Evolutionary conservation across 2,329 filamentous ascomycete genomes (phyloP).

Genomic region (Rugonectria rugulosa): DNA sequence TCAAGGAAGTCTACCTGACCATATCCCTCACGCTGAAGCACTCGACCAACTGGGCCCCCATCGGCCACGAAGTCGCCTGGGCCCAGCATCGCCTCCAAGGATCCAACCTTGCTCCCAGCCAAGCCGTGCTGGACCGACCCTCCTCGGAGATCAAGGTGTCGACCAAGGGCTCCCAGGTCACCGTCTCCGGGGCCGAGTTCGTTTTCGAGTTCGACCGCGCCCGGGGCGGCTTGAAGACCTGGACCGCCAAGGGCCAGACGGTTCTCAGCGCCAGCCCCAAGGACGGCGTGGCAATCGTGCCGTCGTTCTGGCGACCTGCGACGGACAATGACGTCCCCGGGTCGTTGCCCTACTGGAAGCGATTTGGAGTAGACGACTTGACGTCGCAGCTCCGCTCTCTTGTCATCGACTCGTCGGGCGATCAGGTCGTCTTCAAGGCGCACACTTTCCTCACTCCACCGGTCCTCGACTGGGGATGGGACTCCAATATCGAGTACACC

Average conservation of each 20-base stretch:
- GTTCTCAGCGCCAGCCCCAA: conserved; percentile 48
- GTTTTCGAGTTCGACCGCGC: conserved; percentile 54
- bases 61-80: conserved; percentile 64
- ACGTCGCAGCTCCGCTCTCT: conserved; percentile 56
- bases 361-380: conserved; percentile 56
- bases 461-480: conserved; percentile 66
- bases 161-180: conserved; percentile 10
- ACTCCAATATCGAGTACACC: conserved; percentile 59
- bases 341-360: conserved; percentile 65
- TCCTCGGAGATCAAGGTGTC: conserved; percentile 35
- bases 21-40: conserved; percentile 53
- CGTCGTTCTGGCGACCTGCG: conserved; percentile 68
- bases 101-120: neutral
- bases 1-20: conserved; percentile 54
- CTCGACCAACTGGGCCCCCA: conserved; percentile 57
- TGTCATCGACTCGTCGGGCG: conserved; percentile 45
- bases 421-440: conserved; percentile 60
- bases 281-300: conserved; percentile 47
- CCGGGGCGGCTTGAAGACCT: conserved; percentile 51
- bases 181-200: conserved; percentile 40
- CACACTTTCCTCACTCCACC: conserved; percentile 64
- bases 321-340: conserved; percentile 69
- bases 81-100: conserved; percentile 52
- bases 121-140: conserved; percentile 9
- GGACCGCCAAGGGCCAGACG: conserved; percentile 46